Evolutionary conservation across 768 basidiomycete species (phyloP).

Genomic region (Infundibulicybe gibba): DNA sequence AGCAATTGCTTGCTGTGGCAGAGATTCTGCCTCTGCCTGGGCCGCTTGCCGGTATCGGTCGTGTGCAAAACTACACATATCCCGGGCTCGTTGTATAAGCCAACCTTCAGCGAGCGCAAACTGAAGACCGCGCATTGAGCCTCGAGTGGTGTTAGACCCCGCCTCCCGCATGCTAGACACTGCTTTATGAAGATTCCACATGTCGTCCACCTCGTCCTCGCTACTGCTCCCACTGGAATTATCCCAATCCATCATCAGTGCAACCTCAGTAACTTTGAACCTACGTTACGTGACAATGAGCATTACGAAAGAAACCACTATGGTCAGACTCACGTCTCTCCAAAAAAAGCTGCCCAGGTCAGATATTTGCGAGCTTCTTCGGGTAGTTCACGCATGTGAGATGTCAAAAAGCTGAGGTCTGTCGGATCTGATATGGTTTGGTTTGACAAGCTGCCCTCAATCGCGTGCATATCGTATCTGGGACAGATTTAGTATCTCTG

Average conservation of each 20-base stretch:
- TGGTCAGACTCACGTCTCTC: constrained; percentile 50
- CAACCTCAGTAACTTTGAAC: constrained; percentile 72
- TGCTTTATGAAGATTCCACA: constrained; percentile 51
- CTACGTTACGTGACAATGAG: constrained; percentile 24
- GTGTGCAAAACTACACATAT: constrained; percentile 76
- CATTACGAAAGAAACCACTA: background rate
- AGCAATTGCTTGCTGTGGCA: constrained; percentile 46
- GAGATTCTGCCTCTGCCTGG: constrained; percentile 50
- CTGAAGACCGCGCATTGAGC: constrained; percentile 67
- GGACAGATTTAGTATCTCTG: constrained; percentile 1
- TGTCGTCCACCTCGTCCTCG: constrained; percentile 48
- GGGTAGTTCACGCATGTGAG: constrained; percentile 56
- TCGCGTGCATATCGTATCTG: constrained; percentile 54
- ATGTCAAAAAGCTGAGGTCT: constrained; percentile 57
- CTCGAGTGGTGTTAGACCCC: constrained; percentile 38
- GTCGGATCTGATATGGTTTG: constrained; percentile 57
- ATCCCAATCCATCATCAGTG: constrained; percentile 73
- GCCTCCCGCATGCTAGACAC: constrained; percentile 44
- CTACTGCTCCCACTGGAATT: constrained; percentile 50
- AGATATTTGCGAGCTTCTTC: constrained; percentile 66
- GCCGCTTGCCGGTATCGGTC: constrained; percentile 75
- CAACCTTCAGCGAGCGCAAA: constrained; percentile 68
- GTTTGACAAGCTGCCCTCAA: constrained; percentile 50
- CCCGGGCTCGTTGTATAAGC: constrained; percentile 67
- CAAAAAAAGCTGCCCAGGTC: constrained; percentile 71